These are phyloP conservation scores for Aegilops bicornis DNA, from an alignment of 176 grass and related monocot genomes.

Conservation along the genomic window DNA sequence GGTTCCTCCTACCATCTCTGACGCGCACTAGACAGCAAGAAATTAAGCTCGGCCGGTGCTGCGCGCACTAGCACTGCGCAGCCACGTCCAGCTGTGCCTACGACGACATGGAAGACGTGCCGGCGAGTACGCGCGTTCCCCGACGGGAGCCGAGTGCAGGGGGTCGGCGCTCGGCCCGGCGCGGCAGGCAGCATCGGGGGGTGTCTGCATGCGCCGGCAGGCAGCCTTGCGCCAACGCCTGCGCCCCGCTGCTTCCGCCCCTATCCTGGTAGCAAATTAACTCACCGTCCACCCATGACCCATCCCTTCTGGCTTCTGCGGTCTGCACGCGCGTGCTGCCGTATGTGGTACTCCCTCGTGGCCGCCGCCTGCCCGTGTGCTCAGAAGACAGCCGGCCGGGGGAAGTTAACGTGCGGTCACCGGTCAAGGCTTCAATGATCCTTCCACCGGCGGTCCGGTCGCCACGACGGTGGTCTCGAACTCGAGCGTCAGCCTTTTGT, in stretches of 20 bases:
- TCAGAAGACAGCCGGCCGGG: background rate
- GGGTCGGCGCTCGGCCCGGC: background rate
- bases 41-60: background rate
- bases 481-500: background rate
- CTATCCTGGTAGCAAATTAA: background rate
- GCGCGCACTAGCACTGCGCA: too few relatives aligned
- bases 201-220: slow-evolving; percentile 15
- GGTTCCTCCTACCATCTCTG: too few relatives aligned
- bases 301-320: background rate
- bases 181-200: background rate
- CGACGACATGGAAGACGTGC: too few relatives aligned
- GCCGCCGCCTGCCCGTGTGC: background rate
- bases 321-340: background rate
- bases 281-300: background rate
- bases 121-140: background rate
- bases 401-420: background rate
- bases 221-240: slow-evolving; percentile 10
- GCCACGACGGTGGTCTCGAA: slow-evolving; percentile 12
- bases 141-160: background rate
- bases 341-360: background rate
- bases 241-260: background rate
- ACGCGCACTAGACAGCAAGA: background rate
- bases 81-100: too few relatives aligned
- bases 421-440: slow-evolving; percentile 30
- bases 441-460: slow-evolving; percentile 14